Percentiles rank a stretch among this genome's conserved stretches.
phyloP scores from a whole-genome alignment of 2,329 filamentous ascomycete genomes.

The Alternaria alternata region DNA sequence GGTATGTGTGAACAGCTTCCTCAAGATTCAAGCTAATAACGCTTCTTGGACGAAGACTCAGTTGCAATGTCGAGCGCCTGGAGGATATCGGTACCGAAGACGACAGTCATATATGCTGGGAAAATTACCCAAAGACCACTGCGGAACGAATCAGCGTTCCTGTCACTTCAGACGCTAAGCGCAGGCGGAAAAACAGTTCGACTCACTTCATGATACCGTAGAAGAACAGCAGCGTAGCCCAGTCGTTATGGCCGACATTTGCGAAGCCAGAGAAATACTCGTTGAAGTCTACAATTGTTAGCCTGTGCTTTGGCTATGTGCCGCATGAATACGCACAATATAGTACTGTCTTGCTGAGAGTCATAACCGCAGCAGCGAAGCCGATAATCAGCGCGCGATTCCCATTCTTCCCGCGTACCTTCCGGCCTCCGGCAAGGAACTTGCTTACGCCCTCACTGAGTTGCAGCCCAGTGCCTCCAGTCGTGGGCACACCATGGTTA shows the following conservation, averaged over 20 bases:
- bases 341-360: slow-evolving; percentile 71
- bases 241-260: slow-evolving; percentile 69
- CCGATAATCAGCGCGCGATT: slow-evolving; percentile 66
- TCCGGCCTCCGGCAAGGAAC: slow-evolving; percentile 59
- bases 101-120: slow-evolving; percentile 68
- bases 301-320: not conserved
- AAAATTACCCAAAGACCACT: slow-evolving; percentile 72
- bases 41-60: slow-evolving; percentile 35
- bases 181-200: not conserved
- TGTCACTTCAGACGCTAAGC: not conserved
- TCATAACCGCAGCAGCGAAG: slow-evolving; percentile 68
- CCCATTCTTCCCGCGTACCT: slow-evolving; percentile 61
- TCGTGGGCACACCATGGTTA: slow-evolving; percentile 45
- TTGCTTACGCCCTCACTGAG: slow-evolving; percentile 51
- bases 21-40: slow-evolving; percentile 23
- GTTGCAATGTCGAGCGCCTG: slow-evolving; percentile 62
- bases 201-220: slow-evolving; percentile 74
- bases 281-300: slow-evolving; percentile 60
- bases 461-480: slow-evolving; percentile 52
- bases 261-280: slow-evolving; percentile 68
- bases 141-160: slow-evolving; percentile 10
- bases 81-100: slow-evolving; percentile 69
- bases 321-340: slow-evolving; percentile 63
- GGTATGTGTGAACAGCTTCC: not conserved
- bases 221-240: slow-evolving; percentile 61